Percentiles rank a stretch among this genome's conserved stretches.
Conservation (phyloP, 176 grass and related monocot species). For the Oryza longistaminata region DNA sequence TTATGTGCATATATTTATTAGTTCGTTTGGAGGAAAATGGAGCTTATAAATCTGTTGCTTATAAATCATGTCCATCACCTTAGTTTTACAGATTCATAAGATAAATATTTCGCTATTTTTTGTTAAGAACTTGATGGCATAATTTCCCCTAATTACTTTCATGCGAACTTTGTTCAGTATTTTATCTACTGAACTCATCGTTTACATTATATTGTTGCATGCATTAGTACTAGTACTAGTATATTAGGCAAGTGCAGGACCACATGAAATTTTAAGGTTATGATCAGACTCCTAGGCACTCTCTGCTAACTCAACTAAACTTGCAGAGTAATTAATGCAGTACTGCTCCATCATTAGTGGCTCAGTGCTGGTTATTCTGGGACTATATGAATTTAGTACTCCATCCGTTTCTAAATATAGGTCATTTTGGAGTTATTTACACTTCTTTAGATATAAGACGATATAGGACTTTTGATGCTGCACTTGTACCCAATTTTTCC, state of each 20-base stretch:
- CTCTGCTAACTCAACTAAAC: background rate
- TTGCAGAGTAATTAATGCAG: too few species aligned
- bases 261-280: conserved; percentile 33
- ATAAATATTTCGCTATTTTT: background rate
- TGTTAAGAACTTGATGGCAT: background rate
- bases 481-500: background rate
- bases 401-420: background rate
- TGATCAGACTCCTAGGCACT: background rate
- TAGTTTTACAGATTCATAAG: background rate
- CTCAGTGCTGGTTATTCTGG: background rate
- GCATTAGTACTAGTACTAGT: background rate
- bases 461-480: background rate
- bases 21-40: background rate
- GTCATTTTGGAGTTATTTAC: background rate
- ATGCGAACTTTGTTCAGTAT: background rate
- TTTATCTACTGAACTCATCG: background rate
- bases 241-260: background rate
- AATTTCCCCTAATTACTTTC: background rate
- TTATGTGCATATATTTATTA: background rate
- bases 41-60: background rate
- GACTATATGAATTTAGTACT: background rate
- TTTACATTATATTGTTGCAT: background rate
- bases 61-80: background rate
- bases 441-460: background rate
- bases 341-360: background rate